Evolutionary conservation across 75 land plant species (phyloP), one percentile per base, ranked within the genome.

Genomic region (Azolla pinnata): DNA sequence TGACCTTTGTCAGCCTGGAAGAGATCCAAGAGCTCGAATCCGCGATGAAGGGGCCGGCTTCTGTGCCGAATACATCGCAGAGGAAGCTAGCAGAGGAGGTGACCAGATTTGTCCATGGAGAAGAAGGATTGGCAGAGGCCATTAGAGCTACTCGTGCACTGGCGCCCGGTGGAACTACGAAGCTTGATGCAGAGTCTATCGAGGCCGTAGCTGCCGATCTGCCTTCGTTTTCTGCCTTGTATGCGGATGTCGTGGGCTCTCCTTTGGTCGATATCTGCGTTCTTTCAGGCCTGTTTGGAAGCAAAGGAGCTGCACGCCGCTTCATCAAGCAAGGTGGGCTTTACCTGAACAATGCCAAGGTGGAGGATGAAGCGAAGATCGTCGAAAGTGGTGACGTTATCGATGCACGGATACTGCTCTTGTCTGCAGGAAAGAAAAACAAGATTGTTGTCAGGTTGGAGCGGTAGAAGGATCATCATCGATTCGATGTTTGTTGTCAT

Each of bases 401-500:
- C 40, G 96, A 89, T 71, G 83, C 75, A 1, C 88, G 81, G 55
- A 78, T 89, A 53, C 70, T 93, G 5, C 76, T 93, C 31, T 64
- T 93, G 49, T 93, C 99, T 26, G 99, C 96, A 27, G 99, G 99
- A 24, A 93, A 83, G 73, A 93, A 93, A 76, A 93, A 93, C 61
- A 93, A 89, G 68, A 67, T 93, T 57, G 81, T 93, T 55, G 74
- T 93, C 38, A 61, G 89, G 60, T 68, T 88, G 2, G 29, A 52
- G 17, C 21, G 49, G n/a, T n/a, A n/a, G n/a, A n/a, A n/a, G n/a
- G n/a, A n/a, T n/a, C n/a, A n/a, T n/a, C n/a, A n/a, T n/a, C n/a
- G n/a, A n/a, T n/a, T n/a, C n/a, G n/a, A n/a, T n/a, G n/a, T n/a
- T n/a, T n/a, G n/a, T n/a, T n/a, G n/a, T n/a, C n/a, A n/a, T n/a